Base-by-base conservation (phyloP, 176 grass and related monocot species). In the Saccharum officinarum region DNA sequence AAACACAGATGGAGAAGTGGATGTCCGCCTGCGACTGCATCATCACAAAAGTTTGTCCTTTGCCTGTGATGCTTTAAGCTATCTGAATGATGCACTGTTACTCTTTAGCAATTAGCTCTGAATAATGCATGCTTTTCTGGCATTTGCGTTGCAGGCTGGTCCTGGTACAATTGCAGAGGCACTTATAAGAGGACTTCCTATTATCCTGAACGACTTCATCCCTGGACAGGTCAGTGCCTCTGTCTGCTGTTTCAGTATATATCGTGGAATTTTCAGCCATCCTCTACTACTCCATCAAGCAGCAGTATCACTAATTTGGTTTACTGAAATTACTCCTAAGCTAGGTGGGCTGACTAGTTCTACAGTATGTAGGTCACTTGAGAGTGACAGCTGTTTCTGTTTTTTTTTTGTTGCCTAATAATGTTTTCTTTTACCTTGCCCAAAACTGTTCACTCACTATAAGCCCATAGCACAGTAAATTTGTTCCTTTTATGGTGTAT, bases 121-220 rank as follows among this genome's bases (percentile, higher is more conserved):
- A 62, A 25, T 67, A 15, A 85, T 52, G 78, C 31, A 70, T 87
- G 23, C 33, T 62, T 20, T 26, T 16, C 46, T 57, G 26, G 39
- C 61, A 8, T 54, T 83, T 76, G 33, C 33, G 33, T 36, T 36
- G 28, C 77, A 97, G 95, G 95, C 95, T 89, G 95, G 95, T 61
- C 95, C 95, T 63, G 92, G 95, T 25, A 97, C 95, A 34, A 97
- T 97, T 84, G 88, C 95, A 23, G 95, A 97, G 82, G 90, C 95
- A 26, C 70, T 94, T 70, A 94, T 97, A 81, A 88, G 86, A 38
- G 95, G 92, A 28, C 88, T 97, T 75, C 95, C 95, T 28, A 92
- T 97, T 33, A 91, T 97, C 36, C 88, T 94, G 15, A 97, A 97
- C 62, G 92, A 97, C 52, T 97, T 97, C 76, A 92, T 94, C 47